A percentile compares a stretch with the other conserved stretches of the same genome.
These are phyloP conservation scores for Psilocybe subaeruginosa DNA, from an alignment of 768 basidiomycete genomes.

Conservation along the genomic window DNA sequence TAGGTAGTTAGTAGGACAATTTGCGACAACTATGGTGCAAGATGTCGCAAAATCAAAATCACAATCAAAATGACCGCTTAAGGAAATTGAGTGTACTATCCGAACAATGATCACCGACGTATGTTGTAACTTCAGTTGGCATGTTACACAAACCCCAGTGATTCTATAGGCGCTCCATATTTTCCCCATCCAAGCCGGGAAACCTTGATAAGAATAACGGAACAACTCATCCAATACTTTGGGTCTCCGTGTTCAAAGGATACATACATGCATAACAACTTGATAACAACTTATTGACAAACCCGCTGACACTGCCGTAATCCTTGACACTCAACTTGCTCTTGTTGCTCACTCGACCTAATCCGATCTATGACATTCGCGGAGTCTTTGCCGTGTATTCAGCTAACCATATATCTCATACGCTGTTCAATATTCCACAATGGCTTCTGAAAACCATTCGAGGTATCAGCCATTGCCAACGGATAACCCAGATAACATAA, in stretches of 20 bases:
- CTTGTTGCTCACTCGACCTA: neutral
- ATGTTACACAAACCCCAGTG: neutral
- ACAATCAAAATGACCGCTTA: slow-evolving; percentile 24
- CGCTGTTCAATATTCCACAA: neutral
- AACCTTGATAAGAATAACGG: neutral
- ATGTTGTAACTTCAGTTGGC: neutral
- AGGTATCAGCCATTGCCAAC: slow-evolving; percentile 20
- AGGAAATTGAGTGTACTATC: slow-evolving; percentile 1
- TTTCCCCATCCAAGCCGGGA: neutral
- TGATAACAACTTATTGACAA: neutral
- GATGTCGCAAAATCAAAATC: slow-evolving; percentile 35
- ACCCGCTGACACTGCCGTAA: neutral
- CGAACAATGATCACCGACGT: neutral
- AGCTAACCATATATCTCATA: neutral
- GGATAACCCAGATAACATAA: neutral
- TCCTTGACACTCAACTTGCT: neutral
- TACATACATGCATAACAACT: neutral
- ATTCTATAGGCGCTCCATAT: neutral
- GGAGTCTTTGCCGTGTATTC: neutral
- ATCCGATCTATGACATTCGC: neutral
- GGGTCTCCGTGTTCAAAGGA: slow-evolving; percentile 1
- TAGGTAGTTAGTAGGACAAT: slow-evolving; percentile 22
- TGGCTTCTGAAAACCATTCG: slow-evolving; percentile 2
- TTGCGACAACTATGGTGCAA: slow-evolving; percentile 39
- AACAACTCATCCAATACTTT: neutral